phyloP scores from a whole-genome alignment of 1,284 basidiomycete species.

The Coriolopsis trogii region DNA sequence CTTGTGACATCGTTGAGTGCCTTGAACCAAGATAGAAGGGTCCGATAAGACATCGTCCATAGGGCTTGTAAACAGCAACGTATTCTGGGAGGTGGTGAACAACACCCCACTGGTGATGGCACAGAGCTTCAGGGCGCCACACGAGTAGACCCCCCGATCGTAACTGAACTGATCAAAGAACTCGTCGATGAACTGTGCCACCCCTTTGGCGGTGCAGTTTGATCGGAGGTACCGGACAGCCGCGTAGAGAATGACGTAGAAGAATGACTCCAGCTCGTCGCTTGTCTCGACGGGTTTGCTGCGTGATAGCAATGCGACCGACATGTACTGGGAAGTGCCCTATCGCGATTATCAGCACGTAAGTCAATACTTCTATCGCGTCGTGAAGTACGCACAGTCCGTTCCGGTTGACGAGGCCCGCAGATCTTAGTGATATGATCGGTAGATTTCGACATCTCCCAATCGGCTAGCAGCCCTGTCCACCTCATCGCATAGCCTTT shows the following conservation, averaged over 20 bases:
- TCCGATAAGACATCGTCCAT: not conserved
- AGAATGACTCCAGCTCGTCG: slow-evolving; percentile 9
- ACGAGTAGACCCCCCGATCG: not conserved
- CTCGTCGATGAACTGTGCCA: not conserved
- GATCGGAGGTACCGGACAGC: not conserved
- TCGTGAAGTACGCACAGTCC: not conserved
- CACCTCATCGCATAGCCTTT: not conserved
- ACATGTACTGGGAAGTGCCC: slow-evolving; percentile 11
- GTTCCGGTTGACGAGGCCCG: not conserved
- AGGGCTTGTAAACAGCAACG: not conserved
- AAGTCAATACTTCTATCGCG: too few species aligned
- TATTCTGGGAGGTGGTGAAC: not conserved
- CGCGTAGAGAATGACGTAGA: slow-evolving; percentile 3
- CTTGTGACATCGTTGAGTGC: not conserved
- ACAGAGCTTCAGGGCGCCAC: not conserved
- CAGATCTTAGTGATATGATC: not conserved
- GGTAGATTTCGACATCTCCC: slow-evolving; percentile 10
- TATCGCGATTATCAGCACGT: not conserved
- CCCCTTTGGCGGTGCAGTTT: not conserved
- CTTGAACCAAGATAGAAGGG: not conserved
- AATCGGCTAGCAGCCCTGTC: slow-evolving; percentile 5
- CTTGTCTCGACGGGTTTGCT: not conserved
- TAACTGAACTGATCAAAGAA: not conserved
- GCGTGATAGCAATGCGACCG: not conserved
- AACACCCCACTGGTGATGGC: not conserved